Evolutionary conservation across 139 green algal species (phyloP), one percentile per base, ranked within the genome.

Genomic region (Ostreobium quekettii): DNA sequence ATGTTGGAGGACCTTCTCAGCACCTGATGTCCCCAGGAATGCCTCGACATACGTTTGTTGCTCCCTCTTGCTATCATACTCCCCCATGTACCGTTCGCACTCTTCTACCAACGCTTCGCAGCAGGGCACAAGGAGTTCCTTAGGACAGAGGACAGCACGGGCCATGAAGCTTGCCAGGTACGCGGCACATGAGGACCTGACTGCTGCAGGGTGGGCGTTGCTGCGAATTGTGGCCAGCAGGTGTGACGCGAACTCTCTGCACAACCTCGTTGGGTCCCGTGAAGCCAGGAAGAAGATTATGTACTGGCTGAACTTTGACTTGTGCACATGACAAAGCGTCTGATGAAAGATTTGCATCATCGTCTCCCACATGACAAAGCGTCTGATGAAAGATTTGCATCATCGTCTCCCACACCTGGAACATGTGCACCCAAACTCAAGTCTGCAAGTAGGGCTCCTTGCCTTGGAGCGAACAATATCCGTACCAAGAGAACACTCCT

Each of bases 231-330:
- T 66, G 1, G 30, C 47, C 24, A 88, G 61, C 5, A 96, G 80
- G 26, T 86, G 62, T 3, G 71, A 35, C 6, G 84, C 33, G 39
- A 95, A 83, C 56, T 60, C 60, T 60, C 47, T 64, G 11, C 67
- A 78, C 75, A 80, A 87, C 3, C 60, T 38, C 48, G 69, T 36
- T 4, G 82, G 83, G 11, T 74, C 63, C 46, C 75, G 59, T 24
- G 61, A 6, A 42, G 46, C 66, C 26, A 78, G 32, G 59, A 84
- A 88, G 66, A 87, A 95, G 1, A 96, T 31, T 30, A 95, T 67
- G 74, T 86, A 95, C 82, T 96, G 90, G 19, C 83, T 89, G 76
- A 97, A 97, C 78, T 97, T 97, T 73, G 82, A 93, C 53, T 88
- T 80, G 70, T 95, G 83, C 2, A 87, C 89, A 47, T 85, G 80